Base-by-base conservation (phyloP, 140 eudicot species). In the Artemisia princeps region DNA sequence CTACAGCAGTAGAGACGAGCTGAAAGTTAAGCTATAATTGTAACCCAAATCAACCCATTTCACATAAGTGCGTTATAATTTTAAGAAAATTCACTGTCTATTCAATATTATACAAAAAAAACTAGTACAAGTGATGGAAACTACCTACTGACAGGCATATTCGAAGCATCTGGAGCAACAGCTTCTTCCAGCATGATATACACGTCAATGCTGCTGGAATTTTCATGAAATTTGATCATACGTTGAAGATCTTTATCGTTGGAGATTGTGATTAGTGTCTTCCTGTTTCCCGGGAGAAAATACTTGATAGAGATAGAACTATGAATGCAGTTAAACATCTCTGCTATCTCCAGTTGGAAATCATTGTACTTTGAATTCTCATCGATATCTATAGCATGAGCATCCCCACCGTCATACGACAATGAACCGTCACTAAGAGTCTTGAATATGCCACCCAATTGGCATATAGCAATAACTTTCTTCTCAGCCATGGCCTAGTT, bases 61-160 rank as follows among this genome's bases (percentile, higher is more conserved):
- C 53, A 1, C 49, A 30, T 16, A 28, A 57, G 10, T 0, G 8
- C 58, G 33, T 50, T 37, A 13, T 37, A 48, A 48, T 11, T 13
- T 2, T 48, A 2, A 0, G 6, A 48, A 10, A 10, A 13, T 2
- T 10, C 53, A 48, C 13, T 1, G 10, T 37, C 12, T 46, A 48
- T 48, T 20, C 44, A 62, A 17, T 13, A 51, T 1, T 2, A 62
- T 9, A n/a, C 5, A 30, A 10, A 67, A 10, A 67, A 37, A 52
- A 68, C 20, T 24, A 54, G 60, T 64, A 64, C 3, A 26, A 68
- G 62, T 55, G 16, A 70, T 46, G 73, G 64, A 14, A 65, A 64
- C 58, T 91, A 91, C 97, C 97, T 88, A 79, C 95, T 88, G 58
- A 80, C 98, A 33, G 89, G 95, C 92, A 85, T 78, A 80, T 82